These are phyloP conservation scores for Zelonia costaricensis DNA, from an alignment of 208 protist genomes.

Conservation along the genomic window DNA sequence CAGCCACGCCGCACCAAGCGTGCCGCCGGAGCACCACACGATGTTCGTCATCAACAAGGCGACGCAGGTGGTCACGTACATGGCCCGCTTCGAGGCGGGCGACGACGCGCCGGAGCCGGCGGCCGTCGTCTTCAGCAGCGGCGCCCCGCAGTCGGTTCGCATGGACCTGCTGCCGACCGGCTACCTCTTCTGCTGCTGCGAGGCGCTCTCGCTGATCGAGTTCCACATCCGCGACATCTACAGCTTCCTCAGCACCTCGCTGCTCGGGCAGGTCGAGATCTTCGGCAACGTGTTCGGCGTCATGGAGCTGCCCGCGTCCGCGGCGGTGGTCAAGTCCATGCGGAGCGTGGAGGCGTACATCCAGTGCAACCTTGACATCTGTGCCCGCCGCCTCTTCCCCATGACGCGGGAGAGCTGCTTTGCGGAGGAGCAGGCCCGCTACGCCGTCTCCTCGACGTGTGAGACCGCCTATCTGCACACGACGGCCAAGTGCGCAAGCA, in stretches of 20 bases:
- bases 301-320: slow-evolving; percentile 36
- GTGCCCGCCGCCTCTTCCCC: slow-evolving; percentile 72
- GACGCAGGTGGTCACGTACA: slow-evolving; percentile 70
- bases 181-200: slow-evolving; percentile 74
- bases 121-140: slow-evolving; percentile 47
- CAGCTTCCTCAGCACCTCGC: slow-evolving; percentile 57
- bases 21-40: slow-evolving; percentile 59
- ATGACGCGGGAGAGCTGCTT: slow-evolving; percentile 85
- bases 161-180: slow-evolving; percentile 77
- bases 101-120: slow-evolving; percentile 48
- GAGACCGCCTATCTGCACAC: slow-evolving; percentile 82
- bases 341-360: slow-evolving; percentile 70
- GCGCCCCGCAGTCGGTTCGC: slow-evolving; percentile 53
- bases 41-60: slow-evolving; percentile 71
- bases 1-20: slow-evolving; percentile 27
- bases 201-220: slow-evolving; percentile 70
- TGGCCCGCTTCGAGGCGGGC: slow-evolving; percentile 52
- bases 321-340: slow-evolving; percentile 60
- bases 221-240: slow-evolving; percentile 68
- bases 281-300: slow-evolving; percentile 79
- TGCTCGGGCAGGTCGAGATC: slow-evolving; percentile 72
- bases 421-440: slow-evolving; percentile 62
- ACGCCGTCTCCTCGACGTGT: slow-evolving; percentile 63
- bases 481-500: slow-evolving; percentile 29
- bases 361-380: slow-evolving; percentile 76